These are phyloP conservation scores for Nakaseomyces uthaithaninus DNA, from an alignment of 1,139 yeast species.

Conservation along the genomic window DNA sequence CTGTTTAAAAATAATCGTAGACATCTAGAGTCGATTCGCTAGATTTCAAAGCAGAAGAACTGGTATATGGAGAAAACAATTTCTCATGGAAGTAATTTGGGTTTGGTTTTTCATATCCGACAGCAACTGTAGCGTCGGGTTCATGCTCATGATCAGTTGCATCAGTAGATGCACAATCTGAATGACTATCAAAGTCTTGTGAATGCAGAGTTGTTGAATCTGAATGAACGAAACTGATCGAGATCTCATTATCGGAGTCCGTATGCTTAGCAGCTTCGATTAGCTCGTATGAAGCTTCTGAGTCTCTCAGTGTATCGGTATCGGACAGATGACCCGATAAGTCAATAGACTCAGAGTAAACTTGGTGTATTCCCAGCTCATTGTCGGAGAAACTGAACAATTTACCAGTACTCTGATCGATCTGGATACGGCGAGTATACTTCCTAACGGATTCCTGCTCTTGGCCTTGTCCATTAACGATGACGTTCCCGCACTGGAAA, in stretches of 20 bases:
- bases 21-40: not conserved
- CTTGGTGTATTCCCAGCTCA: conserved; percentile 25
- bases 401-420: not conserved
- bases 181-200: conserved; percentile 7
- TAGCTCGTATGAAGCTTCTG: not conserved
- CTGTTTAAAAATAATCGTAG: conserved; percentile 2
- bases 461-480: conserved; percentile 10
- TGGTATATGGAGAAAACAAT: not conserved
- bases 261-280: not conserved
- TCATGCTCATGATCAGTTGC: conserved; percentile 6
- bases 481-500: conserved; percentile 24
- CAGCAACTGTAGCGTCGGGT: not conserved
- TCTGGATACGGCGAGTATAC: not conserved
- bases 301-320: conserved; percentile 1
- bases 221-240: not conserved
- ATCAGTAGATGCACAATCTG: conserved; percentile 6
- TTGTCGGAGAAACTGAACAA: conserved; percentile 2
- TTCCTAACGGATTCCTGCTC: not conserved
- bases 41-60: not conserved
- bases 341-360: not conserved
- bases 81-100: not conserved
- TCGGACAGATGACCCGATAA: not conserved
- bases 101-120: not conserved
- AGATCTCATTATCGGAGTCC: not conserved
- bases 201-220: conserved; percentile 7